Evolutionary conservation across 106 monocot genomes (phyloP), one percentile per base, ranked within the genome.

Genomic region (Platanthera zijinensis): DNA sequence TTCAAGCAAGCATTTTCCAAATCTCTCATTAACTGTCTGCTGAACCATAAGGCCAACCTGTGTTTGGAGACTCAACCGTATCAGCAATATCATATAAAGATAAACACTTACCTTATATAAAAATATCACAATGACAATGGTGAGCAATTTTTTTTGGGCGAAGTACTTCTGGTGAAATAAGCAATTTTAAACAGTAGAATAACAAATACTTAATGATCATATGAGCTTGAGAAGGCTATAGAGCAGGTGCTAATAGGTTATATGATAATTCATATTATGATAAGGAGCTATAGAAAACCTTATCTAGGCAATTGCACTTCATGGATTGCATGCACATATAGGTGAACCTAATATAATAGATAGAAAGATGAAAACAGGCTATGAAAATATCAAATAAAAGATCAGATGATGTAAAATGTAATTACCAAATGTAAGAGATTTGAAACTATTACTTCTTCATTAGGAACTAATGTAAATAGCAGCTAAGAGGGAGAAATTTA

Each of bases 41-140:
- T 89, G 96, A 81, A 97, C 89, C 82, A 83, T 87, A 67, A 93
- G 86, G 49, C 96, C 96, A 54, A 93, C 93, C 96, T 97, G 78
- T 45, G 77, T 67, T 83, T 57, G 56, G 28, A 57, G 51, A 64
- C 15, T 15, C 13, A 71, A 48, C 18, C 70, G 48, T 48, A 71
- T 48, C 7, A 71, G 5, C 32, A 39, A 39, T 12, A 32, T 30
- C 4, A 67, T 30, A 32, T 30, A 67, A 67, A 67, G 39, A 32
- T 22, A 7, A 67, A 67, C 64, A 3, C 18, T 30, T 22, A n/a
- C 21, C 13, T 61, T 61, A 61, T 18, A 7, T 61, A 61, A 61
- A 6, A 61, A 61, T 17, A 61, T 53, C 10, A 53, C 10, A 7
- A 61, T 19, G 61, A 61, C 13, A 8, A 61, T 17, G 21, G 61